These are phyloP conservation scores for Hypoxylon fuscum DNA, from an alignment of 495 filamentous ascomycete species.

Conservation along the genomic window DNA sequence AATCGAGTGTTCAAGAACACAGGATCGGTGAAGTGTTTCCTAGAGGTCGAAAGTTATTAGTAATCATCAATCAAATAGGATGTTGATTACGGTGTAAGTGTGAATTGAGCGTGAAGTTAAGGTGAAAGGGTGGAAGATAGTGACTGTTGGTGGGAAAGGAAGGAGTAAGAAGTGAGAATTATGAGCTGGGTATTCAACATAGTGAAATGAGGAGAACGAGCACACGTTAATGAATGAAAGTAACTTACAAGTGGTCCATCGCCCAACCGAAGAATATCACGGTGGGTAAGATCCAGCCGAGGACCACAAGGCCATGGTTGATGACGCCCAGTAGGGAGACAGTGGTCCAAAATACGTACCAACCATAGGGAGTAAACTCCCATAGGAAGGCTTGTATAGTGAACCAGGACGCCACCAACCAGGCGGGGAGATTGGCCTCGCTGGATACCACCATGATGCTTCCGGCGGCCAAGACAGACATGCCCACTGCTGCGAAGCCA, in stretches of 20 bases:
- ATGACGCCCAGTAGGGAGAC: background rate
- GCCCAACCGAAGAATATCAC: too few species aligned
- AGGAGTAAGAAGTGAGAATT: background rate
- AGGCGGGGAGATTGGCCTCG: conserved; percentile 4
- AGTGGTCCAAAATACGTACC: conserved; percentile 7
- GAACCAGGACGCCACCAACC: conserved; percentile 1
- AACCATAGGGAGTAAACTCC: conserved; percentile 13
- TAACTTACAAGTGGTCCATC: too few species aligned
- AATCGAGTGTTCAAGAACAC: too few species aligned
- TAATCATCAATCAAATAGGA: too few species aligned
- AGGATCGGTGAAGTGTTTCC: too few species aligned
- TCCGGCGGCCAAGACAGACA: background rate
- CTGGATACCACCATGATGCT: background rate
- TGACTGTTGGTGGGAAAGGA: too few species aligned
- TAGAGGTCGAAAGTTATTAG: too few species aligned
- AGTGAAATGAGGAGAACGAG: background rate
- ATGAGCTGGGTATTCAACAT: too few species aligned
- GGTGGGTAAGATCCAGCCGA: background rate
- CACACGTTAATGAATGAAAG: background rate
- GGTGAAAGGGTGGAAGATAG: background rate
- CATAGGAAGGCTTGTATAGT: conserved; percentile 8
- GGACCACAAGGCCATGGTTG: conserved; percentile 1
- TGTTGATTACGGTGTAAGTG: background rate
- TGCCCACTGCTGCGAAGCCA: background rate
- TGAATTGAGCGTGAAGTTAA: background rate